Evolutionary conservation across 2,329 filamentous ascomycete species (phyloP).

Genomic region (Fusarium nematophilum): DNA sequence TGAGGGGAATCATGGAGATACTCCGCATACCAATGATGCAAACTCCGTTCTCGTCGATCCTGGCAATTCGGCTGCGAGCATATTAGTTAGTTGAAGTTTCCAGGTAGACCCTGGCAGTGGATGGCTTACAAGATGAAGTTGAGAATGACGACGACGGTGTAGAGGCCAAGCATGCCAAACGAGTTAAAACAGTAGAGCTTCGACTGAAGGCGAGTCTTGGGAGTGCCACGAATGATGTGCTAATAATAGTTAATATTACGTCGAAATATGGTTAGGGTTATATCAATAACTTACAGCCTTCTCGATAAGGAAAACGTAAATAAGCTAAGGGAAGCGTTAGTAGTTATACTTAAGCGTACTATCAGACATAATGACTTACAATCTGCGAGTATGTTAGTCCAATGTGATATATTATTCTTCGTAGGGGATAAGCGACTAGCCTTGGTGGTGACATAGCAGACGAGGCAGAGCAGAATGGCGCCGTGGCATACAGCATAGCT

Average conservation of each 20-base stretch:
- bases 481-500: neutral
- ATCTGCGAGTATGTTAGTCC: too few relatives aligned
- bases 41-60: slow-evolving; percentile 2
- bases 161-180: neutral
- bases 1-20: neutral
- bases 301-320: slow-evolving; percentile 8
- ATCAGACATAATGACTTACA: neutral
- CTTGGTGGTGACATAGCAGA: neutral
- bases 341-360: neutral
- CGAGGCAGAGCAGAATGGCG: neutral
- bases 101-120: too few relatives aligned
- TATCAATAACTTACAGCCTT: neutral
- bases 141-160: neutral
- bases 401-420: neutral
- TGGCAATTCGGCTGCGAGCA: neutral
- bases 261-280: neutral
- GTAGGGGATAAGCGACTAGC: too few relatives aligned
- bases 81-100: neutral
- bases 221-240: neutral
- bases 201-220: neutral
- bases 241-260: neutral
- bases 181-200: slow-evolving; percentile 4
- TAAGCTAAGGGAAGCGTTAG: neutral
- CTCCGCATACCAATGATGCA: slow-evolving; percentile 10
- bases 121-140: slow-evolving; percentile 9